These are phyloP conservation scores for Penicillium sp. DNA, from an alignment of 2,329 filamentous ascomycete species.

Conservation along the genomic window DNA sequence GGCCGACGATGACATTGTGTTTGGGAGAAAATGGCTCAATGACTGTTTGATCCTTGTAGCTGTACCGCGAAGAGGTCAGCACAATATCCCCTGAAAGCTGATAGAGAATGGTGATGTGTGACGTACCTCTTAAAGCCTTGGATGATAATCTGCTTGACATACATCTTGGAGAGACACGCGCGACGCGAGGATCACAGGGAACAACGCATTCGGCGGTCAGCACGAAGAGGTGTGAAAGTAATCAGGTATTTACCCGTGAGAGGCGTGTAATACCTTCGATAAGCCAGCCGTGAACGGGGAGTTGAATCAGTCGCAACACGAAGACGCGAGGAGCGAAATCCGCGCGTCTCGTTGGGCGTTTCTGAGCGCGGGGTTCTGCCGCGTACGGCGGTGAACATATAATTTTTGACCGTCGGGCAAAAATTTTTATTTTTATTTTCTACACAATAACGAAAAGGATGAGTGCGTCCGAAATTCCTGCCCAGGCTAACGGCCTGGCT, in stretches of 20 bases:
- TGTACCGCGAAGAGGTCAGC: conserved; percentile 34
- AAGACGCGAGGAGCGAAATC: conserved; percentile 20
- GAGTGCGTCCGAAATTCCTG: conserved; percentile 21
- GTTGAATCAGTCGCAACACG: conserved; percentile 12
- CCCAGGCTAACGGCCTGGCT: conserved; percentile 32
- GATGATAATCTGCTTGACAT: conserved; percentile 99
- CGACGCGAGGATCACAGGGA: conserved; percentile 27
- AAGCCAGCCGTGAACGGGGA: conserved; percentile 1
- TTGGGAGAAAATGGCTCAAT: conserved; percentile 97
- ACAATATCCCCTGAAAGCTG: neutral
- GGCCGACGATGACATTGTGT: conserved; percentile 96
- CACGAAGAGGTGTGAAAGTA: conserved; percentile 2
- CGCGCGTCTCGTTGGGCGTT: conserved; percentile 19
- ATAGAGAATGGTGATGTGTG: neutral
- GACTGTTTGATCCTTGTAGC: conserved; percentile 99
- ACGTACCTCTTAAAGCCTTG: conserved; percentile 96
- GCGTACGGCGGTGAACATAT: conserved; percentile 26
- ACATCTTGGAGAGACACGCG: conserved; percentile 58
- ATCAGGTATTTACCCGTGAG: neutral
- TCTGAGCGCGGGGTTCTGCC: conserved; percentile 34
- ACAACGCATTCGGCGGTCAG: conserved; percentile 29
- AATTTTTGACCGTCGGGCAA: conserved; percentile 23
- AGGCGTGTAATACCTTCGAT: conserved; percentile 1
- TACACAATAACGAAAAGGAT: conserved; percentile 16
- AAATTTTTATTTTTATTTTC: conserved; percentile 1